A percentile compares a stretch with the other conserved stretches of the same genome.
phyloP scores from a whole-genome alignment of 2,329 filamentous ascomycete genomes.

The Thermothelomyces thermophilus region DNA sequence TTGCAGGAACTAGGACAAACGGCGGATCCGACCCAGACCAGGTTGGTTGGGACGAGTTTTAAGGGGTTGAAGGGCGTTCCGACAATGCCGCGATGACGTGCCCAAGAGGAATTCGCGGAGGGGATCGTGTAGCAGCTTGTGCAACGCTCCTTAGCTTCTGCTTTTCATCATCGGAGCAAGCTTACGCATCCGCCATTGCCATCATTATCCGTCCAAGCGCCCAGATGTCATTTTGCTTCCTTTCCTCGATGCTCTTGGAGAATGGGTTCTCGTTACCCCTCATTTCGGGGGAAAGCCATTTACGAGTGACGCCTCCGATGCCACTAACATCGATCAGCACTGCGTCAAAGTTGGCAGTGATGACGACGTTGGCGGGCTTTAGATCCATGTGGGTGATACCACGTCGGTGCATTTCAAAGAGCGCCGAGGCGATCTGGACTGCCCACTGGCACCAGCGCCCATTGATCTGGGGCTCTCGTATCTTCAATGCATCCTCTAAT shows the following conservation, averaged over 20 bases:
- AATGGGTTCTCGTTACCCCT: conserved; percentile 12
- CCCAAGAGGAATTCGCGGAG: conserved; percentile 1
- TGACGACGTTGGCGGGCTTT: conserved; percentile 22
- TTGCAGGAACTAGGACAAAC: no score
- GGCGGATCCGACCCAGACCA: no score
- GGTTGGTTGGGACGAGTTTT: no score
- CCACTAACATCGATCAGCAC: conserved; percentile 24
- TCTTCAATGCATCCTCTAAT: conserved; percentile 16
- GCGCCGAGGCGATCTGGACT: conserved; percentile 19
- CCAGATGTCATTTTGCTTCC: conserved; percentile 22
- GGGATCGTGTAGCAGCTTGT: background rate
- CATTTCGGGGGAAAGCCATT: conserved; percentile 25
- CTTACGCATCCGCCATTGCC: conserved; percentile 11
- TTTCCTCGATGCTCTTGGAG: conserved; percentile 14
- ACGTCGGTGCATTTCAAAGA: conserved; percentile 17
- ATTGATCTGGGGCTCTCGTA: conserved; percentile 4
- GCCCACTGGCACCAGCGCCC: conserved; percentile 21
- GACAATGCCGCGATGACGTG: conserved; percentile 2
- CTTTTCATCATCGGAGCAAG: background rate
- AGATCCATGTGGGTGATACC: conserved; percentile 24
- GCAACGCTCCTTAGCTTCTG: conserved; percentile 6
- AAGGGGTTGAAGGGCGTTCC: no score
- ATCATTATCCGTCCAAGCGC: conserved; percentile 16
- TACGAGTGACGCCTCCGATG: conserved; percentile 16
- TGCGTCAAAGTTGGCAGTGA: conserved; percentile 13